phyloP scores from a whole-genome alignment of 2,329 filamentous ascomycete species.

The Botrytis byssoidea region DNA sequence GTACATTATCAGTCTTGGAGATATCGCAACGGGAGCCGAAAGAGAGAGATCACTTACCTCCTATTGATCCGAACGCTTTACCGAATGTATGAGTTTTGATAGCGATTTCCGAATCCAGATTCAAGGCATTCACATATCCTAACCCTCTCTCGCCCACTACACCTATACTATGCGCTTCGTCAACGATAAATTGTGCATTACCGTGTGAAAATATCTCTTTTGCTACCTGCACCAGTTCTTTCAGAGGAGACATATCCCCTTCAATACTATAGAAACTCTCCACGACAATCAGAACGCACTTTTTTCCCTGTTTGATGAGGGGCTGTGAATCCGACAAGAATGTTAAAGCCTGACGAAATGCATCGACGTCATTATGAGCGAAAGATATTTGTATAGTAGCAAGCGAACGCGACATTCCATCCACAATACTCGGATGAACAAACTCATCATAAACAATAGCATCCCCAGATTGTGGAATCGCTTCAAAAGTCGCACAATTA shows the following conservation, averaged over 20 bases:
- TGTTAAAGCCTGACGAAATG: not conserved
- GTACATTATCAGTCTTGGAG: not conserved
- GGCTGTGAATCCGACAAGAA: not conserved
- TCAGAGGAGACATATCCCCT: not conserved
- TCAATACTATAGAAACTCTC: constrained; percentile 7
- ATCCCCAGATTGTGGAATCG: not conserved
- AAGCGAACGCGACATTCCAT: not conserved
- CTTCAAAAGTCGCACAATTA: not conserved
- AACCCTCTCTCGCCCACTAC: not conserved
- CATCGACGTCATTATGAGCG: not conserved
- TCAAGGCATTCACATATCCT: not conserved
- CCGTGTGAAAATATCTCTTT: not conserved
- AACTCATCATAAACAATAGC: constrained; percentile 5
- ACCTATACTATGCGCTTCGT: not conserved
- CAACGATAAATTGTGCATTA: not conserved
- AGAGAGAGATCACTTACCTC: not conserved
- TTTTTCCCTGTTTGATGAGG: not conserved
- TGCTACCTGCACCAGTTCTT: not conserved
- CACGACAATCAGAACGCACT: not conserved
- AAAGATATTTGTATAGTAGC: not conserved
- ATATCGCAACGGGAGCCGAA: not conserved
- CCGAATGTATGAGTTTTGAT: constrained; percentile 1
- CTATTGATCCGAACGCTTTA: constrained; percentile 1
- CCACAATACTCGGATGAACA: not conserved
- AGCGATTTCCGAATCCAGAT: not conserved